Evolutionary conservation across 148 eudicot species (phyloP).

Genomic region (Hydrangea macrophylla): DNA sequence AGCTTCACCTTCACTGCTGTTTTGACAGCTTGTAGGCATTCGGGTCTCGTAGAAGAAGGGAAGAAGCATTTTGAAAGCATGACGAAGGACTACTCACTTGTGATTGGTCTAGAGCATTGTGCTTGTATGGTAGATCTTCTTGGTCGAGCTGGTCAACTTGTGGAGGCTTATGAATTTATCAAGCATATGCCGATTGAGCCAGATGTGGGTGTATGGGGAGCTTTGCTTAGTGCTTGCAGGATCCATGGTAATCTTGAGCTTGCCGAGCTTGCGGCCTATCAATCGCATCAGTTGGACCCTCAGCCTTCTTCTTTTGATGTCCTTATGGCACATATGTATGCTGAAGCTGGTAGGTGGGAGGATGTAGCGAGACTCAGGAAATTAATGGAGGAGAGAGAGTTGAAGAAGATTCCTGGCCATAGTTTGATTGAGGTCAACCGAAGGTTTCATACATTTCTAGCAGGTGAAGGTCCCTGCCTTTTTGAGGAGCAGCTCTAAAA

Average conservation of each 20-base stretch:
- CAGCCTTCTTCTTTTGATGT: slow-evolving; percentile 10
- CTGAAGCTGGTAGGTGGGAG: slow-evolving; percentile 36
- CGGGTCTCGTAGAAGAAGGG: slow-evolving; percentile 32
- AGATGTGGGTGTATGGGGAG: slow-evolving; percentile 36
- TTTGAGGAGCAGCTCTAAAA: not conserved
- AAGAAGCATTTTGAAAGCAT: slow-evolving; percentile 27
- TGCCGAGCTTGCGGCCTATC: slow-evolving; percentile 13
- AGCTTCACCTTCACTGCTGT: slow-evolving; percentile 27
- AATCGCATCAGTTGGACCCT: slow-evolving; percentile 2
- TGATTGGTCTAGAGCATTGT: slow-evolving; percentile 27
- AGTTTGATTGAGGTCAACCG: slow-evolving; percentile 22
- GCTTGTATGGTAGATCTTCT: slow-evolving; percentile 41
- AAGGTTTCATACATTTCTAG: slow-evolving; percentile 15
- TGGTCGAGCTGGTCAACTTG: slow-evolving; percentile 37
- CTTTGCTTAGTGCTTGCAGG: slow-evolving; percentile 32
- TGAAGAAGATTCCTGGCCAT: slow-evolving; percentile 19
- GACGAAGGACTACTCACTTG: slow-evolving; percentile 20
- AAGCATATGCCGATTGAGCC: slow-evolving; percentile 32
- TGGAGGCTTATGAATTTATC: slow-evolving; percentile 38
- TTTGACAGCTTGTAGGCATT: slow-evolving; percentile 34
- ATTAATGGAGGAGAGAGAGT: slow-evolving; percentile 18
- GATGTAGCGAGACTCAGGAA: slow-evolving; percentile 22
- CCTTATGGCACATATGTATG: slow-evolving; percentile 23
- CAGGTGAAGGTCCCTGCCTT: not conserved
- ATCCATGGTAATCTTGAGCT: slow-evolving; percentile 24